Conservation (phyloP, 2,329 filamentous ascomycete genomes). For the Colletotrichum sp. region DNA sequence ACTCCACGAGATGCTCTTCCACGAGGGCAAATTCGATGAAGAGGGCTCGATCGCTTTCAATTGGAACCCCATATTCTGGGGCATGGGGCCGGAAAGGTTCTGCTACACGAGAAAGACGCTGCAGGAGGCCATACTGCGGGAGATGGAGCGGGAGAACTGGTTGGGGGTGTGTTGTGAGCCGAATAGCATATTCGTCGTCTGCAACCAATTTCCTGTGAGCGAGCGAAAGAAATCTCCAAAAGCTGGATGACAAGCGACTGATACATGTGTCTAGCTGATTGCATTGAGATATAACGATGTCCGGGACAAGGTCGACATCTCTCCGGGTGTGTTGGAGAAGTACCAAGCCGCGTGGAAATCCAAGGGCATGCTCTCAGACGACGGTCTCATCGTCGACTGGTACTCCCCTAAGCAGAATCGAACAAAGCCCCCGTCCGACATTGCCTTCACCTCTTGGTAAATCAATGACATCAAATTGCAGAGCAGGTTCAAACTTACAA, state of each 20-base stretch:
- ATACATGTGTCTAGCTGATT: not conserved
- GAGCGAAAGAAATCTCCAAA: not conserved
- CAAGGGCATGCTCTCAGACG: conserved; percentile 31
- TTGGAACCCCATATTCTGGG: conserved; percentile 44
- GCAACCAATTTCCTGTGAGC: conserved; percentile 49
- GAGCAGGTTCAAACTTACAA: not conserved
- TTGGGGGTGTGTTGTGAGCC: conserved; percentile 48
- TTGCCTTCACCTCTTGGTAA: not conserved
- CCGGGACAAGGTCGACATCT: not conserved
- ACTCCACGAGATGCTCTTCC: conserved; percentile 46
- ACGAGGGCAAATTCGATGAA: conserved; percentile 43
- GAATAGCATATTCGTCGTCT: conserved; percentile 43
- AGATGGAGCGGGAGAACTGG: conserved; percentile 43
- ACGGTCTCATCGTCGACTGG: conserved; percentile 29
- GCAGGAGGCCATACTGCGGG: conserved; percentile 37
- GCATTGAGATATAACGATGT: not conserved
- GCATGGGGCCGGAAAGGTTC: conserved; percentile 39
- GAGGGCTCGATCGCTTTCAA: conserved; percentile 35
- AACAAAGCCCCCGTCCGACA: not conserved
- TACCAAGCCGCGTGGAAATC: conserved; percentile 38
- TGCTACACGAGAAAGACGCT: conserved; percentile 34
- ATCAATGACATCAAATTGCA: fast-evolving
- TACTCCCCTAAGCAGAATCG: not conserved
- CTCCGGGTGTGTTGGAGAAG: conserved; percentile 35
- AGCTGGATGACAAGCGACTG: fast-evolving